Conservation (phyloP, 345 rosid genomes). For the Stellera chamaejasme region DNA sequence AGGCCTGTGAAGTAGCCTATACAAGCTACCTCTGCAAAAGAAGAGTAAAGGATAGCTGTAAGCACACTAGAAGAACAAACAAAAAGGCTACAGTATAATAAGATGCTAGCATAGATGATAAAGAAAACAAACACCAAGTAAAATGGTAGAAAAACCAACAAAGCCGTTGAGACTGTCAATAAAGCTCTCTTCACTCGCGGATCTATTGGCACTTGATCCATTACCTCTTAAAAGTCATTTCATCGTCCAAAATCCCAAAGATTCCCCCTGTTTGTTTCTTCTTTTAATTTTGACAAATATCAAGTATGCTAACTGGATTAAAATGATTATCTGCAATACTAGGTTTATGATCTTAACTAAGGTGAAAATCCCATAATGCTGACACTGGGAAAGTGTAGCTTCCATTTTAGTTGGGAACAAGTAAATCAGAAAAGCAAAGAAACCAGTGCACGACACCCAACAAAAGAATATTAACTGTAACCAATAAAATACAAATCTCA, state of each 20-base stretch:
- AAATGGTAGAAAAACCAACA: slow-evolving; percentile 2
- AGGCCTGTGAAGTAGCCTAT: slow-evolving; percentile 82
- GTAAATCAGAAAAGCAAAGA: not conserved
- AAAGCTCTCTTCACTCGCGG: too few species aligned
- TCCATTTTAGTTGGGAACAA: not conserved
- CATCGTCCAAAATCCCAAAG: too few species aligned
- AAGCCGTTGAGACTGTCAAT: too few species aligned
- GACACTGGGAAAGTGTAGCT: not conserved
- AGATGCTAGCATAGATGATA: not conserved
- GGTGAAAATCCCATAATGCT: not conserved
- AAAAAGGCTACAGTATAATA: not conserved
- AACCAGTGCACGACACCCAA: not conserved
- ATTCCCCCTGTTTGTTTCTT: too few species aligned
- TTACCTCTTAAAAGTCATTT: too few species aligned
- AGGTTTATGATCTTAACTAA: too few species aligned
- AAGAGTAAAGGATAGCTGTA: slow-evolving; percentile 7
- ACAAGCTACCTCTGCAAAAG: slow-evolving; percentile 91
- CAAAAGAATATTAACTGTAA: not conserved
- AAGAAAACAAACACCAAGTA: not conserved
- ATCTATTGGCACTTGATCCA: too few species aligned
- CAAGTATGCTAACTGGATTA: too few species aligned
- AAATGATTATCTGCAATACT: too few species aligned
- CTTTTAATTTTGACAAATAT: too few species aligned
- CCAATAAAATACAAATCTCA: slow-evolving; percentile 3
- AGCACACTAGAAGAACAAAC: slow-evolving; percentile 3